Percentiles rank a stretch among this genome's conserved stretches.
These are phyloP conservation scores for Dendrobium catenatum DNA, from an alignment of 106 monocot species.

Conservation along the genomic window DNA sequence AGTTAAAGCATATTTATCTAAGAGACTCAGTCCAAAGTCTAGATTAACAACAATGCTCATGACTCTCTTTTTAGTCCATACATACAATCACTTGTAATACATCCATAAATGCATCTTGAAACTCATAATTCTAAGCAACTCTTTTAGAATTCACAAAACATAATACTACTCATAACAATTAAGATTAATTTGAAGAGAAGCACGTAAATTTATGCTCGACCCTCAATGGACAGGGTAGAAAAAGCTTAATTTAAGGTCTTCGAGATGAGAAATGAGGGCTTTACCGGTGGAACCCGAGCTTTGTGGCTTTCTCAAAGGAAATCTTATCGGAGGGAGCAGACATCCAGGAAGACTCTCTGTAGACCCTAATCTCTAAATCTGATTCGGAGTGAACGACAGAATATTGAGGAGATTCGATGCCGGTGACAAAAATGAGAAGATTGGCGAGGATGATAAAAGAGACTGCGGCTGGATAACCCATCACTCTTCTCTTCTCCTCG, in stretches of 20 bases:
- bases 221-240: not conserved
- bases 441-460: not conserved
- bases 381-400: slow-evolving; percentile 66
- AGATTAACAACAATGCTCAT: no score
- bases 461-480: not conserved
- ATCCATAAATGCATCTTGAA: not conserved
- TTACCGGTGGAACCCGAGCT: slow-evolving; percentile 65
- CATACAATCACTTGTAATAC: no score
- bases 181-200: not conserved
- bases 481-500: not conserved
- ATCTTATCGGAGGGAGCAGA: slow-evolving; percentile 54
- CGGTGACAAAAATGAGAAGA: slow-evolving; percentile 8
- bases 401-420: slow-evolving; percentile 62
- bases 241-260: not conserved
- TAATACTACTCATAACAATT: not conserved
- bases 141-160: not conserved
- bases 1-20: no score
- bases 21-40: no score
- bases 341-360: slow-evolving; percentile 65
- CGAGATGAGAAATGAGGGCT: not conserved
- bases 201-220: not conserved
- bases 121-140: not conserved
- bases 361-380: slow-evolving; percentile 72
- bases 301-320: slow-evolving; percentile 80
- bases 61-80: no score